These are phyloP conservation scores for Uronychia binucleata DNA, from an alignment of 73 alveolate species.

Conservation along the genomic window DNA sequence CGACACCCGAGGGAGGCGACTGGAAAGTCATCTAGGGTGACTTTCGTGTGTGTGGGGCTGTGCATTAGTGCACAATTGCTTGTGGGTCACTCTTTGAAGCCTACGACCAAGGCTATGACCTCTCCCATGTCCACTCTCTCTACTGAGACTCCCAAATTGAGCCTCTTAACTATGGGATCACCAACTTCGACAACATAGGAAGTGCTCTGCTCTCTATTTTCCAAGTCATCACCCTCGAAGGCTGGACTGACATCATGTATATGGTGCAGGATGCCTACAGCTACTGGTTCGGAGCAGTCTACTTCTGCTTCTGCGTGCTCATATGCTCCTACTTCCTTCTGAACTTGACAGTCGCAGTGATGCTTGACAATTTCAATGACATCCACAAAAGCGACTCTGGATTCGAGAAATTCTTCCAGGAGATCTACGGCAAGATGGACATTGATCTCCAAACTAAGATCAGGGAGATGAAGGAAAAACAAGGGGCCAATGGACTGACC, in stretches of 20 bases:
- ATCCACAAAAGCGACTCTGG: background rate
- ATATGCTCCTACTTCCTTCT: slow-evolving; percentile 52
- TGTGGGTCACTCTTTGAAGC: slow-evolving; percentile 35
- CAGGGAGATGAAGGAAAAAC: background rate
- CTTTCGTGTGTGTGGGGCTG: background rate
- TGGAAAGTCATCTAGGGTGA: background rate
- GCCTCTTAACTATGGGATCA: slow-evolving; percentile 38
- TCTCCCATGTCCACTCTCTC: slow-evolving; percentile 11
- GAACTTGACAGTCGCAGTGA: slow-evolving; percentile 52
- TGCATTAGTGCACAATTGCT: too few species aligned
- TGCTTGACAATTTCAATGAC: slow-evolving; percentile 69
- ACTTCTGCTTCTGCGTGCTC: slow-evolving; percentile 10
- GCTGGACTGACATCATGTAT: slow-evolving; percentile 60
- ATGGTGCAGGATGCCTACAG: slow-evolving; percentile 5
- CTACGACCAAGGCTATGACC: background rate
- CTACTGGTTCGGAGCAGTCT: slow-evolving; percentile 15
- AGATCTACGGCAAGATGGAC: background rate
- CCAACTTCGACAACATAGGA: slow-evolving; percentile 45
- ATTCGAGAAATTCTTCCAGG: background rate
- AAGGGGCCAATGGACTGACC: too few species aligned
- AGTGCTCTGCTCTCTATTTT: slow-evolving; percentile 42
- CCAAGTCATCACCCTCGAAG: slow-evolving; percentile 38
- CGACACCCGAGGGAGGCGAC: background rate
- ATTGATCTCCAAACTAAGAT: slow-evolving; percentile 4
- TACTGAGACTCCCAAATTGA: slow-evolving; percentile 17